Evolutionary conservation across 768 basidiomycete genomes (phyloP), one percentile per base, ranked within the genome.

Genomic region (Scleroderma citrinum): DNA sequence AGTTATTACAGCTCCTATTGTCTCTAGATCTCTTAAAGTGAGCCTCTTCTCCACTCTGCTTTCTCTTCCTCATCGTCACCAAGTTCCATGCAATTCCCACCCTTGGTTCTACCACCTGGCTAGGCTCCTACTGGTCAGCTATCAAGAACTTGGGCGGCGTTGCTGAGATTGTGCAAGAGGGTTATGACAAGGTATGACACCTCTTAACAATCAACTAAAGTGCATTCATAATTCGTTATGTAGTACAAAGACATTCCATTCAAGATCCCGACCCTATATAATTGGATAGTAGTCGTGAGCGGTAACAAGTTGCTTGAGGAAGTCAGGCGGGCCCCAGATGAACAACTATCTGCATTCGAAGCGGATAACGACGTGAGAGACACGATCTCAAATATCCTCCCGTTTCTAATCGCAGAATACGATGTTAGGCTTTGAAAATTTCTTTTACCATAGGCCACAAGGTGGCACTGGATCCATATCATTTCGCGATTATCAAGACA

Each of bases 211-310:
- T n/a, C 24, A 42, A 19, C 26, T 24, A 17, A 4, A 3, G 1
- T 6, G 6, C 24, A 17, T 32, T 14, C 13, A 31, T 11, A 32
- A 3, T 44, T 31, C 31, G 20, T 3, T n/a, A 24, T 19, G 11
- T 30, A 68, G 67, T 56, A 63, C 56, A 61, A 61, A 35, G 52
- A 48, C 12, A 46, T 46, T 7, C 38, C 59, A 11, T 70, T 69
- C 56, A 67, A 65, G 47, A 52, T 69, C 23, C 47, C 62, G 1
- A 47, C 49, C 3, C 26, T 60, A 11, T 40, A 45, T 14, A 55
- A 58, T 38, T 79, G 76, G 76, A 48, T 62, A 0, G 66, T 78
- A 20, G 42, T 78, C 10, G 51, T 71, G 0, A 62, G 58, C n/a
- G 60, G 65, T 5, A 53, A 52, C 1, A 47, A 58, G 19, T 49